Conservation (phyloP, 208 protist species). For the Trypanosoma melophagium region DNA sequence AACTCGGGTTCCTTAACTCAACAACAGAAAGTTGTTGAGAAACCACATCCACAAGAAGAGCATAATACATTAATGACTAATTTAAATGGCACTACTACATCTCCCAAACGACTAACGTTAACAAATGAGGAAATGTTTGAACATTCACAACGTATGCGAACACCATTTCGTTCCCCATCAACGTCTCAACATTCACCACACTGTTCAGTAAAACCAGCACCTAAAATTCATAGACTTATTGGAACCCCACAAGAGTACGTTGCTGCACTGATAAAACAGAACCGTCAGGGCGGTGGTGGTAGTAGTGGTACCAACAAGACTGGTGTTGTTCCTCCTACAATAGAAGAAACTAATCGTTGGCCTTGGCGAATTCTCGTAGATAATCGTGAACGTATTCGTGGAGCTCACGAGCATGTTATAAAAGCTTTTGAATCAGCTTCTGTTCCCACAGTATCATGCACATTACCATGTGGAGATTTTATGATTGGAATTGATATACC, state of each 20-base stretch:
- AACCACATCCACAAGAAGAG: slow-evolving; percentile 6
- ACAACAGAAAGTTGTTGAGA: not conserved
- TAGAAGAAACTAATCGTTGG: slow-evolving; percentile 11
- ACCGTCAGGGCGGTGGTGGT: not conserved
- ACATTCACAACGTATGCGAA: slow-evolving; percentile 19
- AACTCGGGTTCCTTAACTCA: not conserved
- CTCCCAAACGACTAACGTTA: not conserved
- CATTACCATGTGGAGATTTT: slow-evolving; percentile 73
- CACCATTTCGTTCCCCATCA: slow-evolving; percentile 16
- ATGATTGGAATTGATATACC: slow-evolving; percentile 38
- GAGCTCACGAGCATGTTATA: slow-evolving; percentile 45
- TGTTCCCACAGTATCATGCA: slow-evolving; percentile 40
- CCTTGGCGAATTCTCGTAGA: slow-evolving; percentile 72
- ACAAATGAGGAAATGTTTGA: slow-evolving; percentile 13
- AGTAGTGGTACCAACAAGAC: not conserved
- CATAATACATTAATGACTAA: not conserved
- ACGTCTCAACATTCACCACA: not conserved
- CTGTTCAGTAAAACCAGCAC: not conserved
- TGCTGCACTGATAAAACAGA: slow-evolving; percentile 26
- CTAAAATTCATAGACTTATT: slow-evolving; percentile 1
- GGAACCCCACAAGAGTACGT: slow-evolving; percentile 33
- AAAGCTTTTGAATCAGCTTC: slow-evolving; percentile 36
- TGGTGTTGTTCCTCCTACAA: slow-evolving; percentile 6
- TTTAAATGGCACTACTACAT: not conserved
- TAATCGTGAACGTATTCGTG: slow-evolving; percentile 53